Conservation (phyloP, 768 basidiomycete species). For the Suillus tomentosus region DNA sequence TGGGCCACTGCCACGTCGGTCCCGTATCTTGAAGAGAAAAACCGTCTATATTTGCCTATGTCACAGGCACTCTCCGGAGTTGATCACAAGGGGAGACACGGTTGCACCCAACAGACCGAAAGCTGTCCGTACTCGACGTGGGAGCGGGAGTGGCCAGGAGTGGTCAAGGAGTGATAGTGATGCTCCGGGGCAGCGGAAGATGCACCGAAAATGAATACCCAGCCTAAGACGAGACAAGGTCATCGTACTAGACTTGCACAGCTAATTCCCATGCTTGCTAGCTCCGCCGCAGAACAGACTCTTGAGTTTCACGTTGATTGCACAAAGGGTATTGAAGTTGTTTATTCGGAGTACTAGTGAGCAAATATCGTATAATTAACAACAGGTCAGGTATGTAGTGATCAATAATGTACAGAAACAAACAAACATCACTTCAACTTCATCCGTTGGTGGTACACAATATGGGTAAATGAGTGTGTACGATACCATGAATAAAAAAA, state of each 20-base stretch:
- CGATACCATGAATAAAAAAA: slow-evolving; percentile 26
- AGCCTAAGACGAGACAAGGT: background rate
- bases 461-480: slow-evolving; percentile 27
- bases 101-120: slow-evolving; percentile 10
- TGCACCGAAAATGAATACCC: background rate
- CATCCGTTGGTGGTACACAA: slow-evolving; percentile 19
- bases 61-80: slow-evolving; percentile 8
- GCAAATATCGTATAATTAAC: slow-evolving; percentile 42
- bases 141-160: slow-evolving; percentile 7
- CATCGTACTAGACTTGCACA: slow-evolving; percentile 6
- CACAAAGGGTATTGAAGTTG: background rate
- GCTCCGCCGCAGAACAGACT: background rate
- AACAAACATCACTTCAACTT: slow-evolving; percentile 20
- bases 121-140: slow-evolving; percentile 19
- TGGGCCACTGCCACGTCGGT: slow-evolving; percentile 18
- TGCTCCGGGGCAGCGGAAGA: slow-evolving; percentile 12
- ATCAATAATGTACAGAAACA: slow-evolving; percentile 31
- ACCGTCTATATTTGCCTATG: background rate
- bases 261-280: slow-evolving; percentile 18
- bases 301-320: too few relatives aligned
- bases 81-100: slow-evolving; percentile 15
- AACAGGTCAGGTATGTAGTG: slow-evolving; percentile 17
- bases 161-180: background rate
- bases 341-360: slow-evolving; percentile 14
- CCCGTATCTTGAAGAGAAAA: slow-evolving; percentile 11